A percentile compares a stretch with the other conserved stretches of the same genome.
These are phyloP conservation scores for Brassica rapa DNA, from an alignment of 345 rosid species.

Conservation along the genomic window DNA sequence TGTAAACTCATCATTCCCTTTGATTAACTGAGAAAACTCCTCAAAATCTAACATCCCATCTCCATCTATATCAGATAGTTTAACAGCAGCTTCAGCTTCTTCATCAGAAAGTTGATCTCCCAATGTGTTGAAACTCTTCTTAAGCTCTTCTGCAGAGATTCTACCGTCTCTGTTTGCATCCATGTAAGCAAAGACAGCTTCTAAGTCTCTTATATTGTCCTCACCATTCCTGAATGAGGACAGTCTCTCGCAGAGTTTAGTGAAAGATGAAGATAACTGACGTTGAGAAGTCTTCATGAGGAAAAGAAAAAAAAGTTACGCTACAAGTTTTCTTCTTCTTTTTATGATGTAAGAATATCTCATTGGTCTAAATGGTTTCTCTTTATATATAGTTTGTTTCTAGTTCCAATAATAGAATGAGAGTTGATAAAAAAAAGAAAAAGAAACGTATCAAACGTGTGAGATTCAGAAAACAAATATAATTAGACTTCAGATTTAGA, in stretches of 20 bases:
- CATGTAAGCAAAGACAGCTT: constrained; percentile 52
- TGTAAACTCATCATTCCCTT: constrained; percentile 31
- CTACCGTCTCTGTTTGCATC: constrained; percentile 68
- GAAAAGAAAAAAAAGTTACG: neutral
- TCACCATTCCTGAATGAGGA: constrained; percentile 11
- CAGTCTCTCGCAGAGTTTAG: constrained; percentile 20
- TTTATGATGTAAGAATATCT: neutral
- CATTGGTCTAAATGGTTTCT: constrained; percentile 8
- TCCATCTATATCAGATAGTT: constrained; percentile 55
- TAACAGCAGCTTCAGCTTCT: constrained; percentile 58
- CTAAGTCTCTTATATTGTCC: constrained; percentile 31
- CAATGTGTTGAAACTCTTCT: constrained; percentile 45
- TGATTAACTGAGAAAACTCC: constrained; percentile 59
- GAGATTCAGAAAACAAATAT: constrained; percentile 10
- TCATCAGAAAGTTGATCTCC: constrained; percentile 55
- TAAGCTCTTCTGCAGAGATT: constrained; percentile 57
- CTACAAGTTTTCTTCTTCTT: neutral
- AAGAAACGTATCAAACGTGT: constrained; percentile 14
- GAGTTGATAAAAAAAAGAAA: neutral
- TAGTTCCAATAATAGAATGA: constrained; percentile 4
- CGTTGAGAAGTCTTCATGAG: constrained; percentile 34
- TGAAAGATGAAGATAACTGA: constrained; percentile 37
- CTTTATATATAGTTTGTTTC: constrained; percentile 12
- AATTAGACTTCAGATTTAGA: constrained; percentile 26
- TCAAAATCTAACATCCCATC: constrained; percentile 60